These are phyloP conservation scores for Trypethelium eluteriae DNA, from an alignment of 495 filamentous ascomycete species.

Conservation along the genomic window DNA sequence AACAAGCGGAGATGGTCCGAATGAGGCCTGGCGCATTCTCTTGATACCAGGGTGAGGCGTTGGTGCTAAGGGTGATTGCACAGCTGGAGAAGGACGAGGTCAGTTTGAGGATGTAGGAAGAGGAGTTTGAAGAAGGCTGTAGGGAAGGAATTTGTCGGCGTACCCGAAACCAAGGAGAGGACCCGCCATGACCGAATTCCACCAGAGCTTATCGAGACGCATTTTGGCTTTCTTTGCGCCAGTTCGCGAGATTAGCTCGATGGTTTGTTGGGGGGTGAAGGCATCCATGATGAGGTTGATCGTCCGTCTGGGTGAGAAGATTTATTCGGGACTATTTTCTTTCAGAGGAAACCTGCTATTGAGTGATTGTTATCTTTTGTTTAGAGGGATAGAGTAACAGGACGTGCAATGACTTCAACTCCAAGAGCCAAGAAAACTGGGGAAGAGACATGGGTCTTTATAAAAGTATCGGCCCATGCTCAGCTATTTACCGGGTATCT, in stretches of 20 bases:
- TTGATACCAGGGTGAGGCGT: slow-evolving; percentile 51
- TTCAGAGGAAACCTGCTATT: no score
- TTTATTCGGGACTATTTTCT: neutral
- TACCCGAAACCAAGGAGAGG: slow-evolving; percentile 21
- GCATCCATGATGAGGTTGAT: slow-evolving; percentile 6
- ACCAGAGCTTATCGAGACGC: slow-evolving; percentile 24
- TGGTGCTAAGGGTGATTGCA: slow-evolving; percentile 45
- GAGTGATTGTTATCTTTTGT: neutral
- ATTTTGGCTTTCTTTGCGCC: slow-evolving; percentile 24
- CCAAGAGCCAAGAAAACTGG: neutral
- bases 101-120: neutral
- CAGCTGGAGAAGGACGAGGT: slow-evolving; percentile 21
- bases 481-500: neutral
- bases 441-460: neutral
- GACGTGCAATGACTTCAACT: neutral
- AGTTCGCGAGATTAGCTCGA: slow-evolving; percentile 22
- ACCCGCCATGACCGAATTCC: slow-evolving; percentile 19
- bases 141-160: neutral
- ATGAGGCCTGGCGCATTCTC: slow-evolving; percentile 54
- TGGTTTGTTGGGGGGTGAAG: slow-evolving; percentile 21
- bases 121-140: neutral
- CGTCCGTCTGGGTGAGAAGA: neutral
- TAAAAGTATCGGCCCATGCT: neutral
- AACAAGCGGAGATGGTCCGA: slow-evolving; percentile 44
- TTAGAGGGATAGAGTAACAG: neutral